A percentile compares a stretch with the other conserved stretches of the same genome.
Evolutionary conservation across 176 grass and related monocot species (phyloP).

Genomic region (Echinochloa phyllopogon): DNA sequence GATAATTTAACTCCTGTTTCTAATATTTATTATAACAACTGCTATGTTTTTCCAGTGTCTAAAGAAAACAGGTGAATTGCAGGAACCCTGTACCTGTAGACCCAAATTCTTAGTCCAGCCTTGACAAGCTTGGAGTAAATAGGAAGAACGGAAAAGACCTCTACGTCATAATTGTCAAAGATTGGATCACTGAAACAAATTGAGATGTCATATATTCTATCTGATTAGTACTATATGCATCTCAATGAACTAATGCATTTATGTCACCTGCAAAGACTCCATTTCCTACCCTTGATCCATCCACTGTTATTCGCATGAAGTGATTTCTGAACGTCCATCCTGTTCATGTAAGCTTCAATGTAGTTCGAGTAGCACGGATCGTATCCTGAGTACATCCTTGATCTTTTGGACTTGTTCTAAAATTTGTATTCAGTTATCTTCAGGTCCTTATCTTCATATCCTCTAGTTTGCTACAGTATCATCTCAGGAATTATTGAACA

Average conservation of each 20-base stretch:
- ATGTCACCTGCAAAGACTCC: conserved; percentile 76
- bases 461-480: conserved; percentile 11
- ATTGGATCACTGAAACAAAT: conserved; percentile 65
- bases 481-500: background rate
- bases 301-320: conserved; percentile 74
- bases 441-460: conserved; percentile 5
- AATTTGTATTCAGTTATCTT: conserved; percentile 34
- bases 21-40: background rate
- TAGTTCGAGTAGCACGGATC: conserved; percentile 76
- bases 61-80: background rate
- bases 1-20: background rate
- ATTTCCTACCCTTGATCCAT: conserved; percentile 58
- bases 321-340: conserved; percentile 68
- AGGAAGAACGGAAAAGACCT: conserved; percentile 69
- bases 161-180: conserved; percentile 53
- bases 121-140: conserved; percentile 86
- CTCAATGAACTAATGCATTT: background rate
- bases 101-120: conserved; percentile 82
- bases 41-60: background rate
- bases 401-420: conserved; percentile 46
- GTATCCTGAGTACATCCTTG: conserved; percentile 70
- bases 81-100: conserved; percentile 72
- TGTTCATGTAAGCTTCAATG: conserved; percentile 78
- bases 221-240: conserved; percentile 10
- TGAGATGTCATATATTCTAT: background rate